Percentiles rank a stretch among this genome's conserved stretches.
Evolutionary conservation across 305 asterid genomes (phyloP).

Genomic region (Fraxinus velutina): DNA sequence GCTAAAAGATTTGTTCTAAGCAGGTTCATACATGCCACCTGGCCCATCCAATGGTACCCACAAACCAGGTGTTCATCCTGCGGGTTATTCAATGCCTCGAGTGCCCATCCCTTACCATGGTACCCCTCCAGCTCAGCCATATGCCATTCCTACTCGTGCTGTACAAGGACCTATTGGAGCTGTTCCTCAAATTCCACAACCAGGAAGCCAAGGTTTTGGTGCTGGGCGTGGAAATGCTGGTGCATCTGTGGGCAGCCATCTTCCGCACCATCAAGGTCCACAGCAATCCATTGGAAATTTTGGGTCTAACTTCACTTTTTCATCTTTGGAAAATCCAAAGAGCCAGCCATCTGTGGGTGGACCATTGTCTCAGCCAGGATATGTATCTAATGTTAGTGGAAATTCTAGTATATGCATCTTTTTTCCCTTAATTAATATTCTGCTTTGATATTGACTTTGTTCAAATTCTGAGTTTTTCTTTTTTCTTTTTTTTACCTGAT

Average conservation of each 20-base stretch:
- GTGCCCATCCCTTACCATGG: slow-evolving; percentile 85
- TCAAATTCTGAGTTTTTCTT: slow-evolving; percentile 1
- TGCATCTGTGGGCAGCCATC: slow-evolving; percentile 93
- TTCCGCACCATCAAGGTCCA: slow-evolving; percentile 78
- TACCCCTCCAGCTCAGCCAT: slow-evolving; percentile 85
- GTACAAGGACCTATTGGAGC: slow-evolving; percentile 96
- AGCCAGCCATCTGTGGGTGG: slow-evolving; percentile 90
- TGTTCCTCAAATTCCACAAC: slow-evolving; percentile 85
- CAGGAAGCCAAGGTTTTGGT: slow-evolving; percentile 90
- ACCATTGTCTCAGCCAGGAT: slow-evolving; percentile 89
- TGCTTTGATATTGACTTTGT: slow-evolving; percentile 12
- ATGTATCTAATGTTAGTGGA: slow-evolving; percentile 72
- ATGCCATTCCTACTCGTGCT: slow-evolving; percentile 94
- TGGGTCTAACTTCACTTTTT: slow-evolving; percentile 73
- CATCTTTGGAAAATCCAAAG: slow-evolving; percentile 77
- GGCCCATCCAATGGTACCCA: slow-evolving; percentile 82
- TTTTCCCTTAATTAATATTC: slow-evolving; percentile 13
- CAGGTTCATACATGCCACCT: slow-evolving; percentile 84
- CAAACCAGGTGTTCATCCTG: slow-evolving; percentile 78
- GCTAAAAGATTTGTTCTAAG: slow-evolving; percentile 24
- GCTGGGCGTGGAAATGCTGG: slow-evolving; percentile 87
- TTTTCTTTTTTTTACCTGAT: slow-evolving; percentile 18
- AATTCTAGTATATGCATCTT: slow-evolving; percentile 1
- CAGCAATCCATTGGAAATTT: slow-evolving; percentile 74
- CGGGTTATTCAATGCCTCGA: slow-evolving; percentile 82